A percentile compares a stretch with the other conserved stretches of the same genome.
These are phyloP conservation scores for Mycena kentingensis DNA, from an alignment of 768 basidiomycete genomes.

Conservation along the genomic window DNA sequence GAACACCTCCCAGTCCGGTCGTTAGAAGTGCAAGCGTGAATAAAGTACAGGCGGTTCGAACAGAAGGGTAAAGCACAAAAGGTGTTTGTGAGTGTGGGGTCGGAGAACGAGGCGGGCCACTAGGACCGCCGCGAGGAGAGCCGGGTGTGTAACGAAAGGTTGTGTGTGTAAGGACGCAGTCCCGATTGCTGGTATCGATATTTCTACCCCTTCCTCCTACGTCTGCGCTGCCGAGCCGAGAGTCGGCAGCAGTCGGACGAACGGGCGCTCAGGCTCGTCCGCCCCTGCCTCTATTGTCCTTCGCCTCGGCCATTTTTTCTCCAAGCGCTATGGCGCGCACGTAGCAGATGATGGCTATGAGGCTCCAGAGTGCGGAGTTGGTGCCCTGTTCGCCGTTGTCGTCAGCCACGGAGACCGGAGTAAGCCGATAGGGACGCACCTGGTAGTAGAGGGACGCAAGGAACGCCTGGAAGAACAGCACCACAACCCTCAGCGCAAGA, in stretches of 20 bases:
- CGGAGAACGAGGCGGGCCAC: neutral
- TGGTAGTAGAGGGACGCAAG: constrained; percentile 75
- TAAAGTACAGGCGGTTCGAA: neutral
- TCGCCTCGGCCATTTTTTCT: constrained; percentile 69
- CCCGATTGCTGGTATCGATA: constrained; percentile 22
- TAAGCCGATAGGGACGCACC: constrained; percentile 41
- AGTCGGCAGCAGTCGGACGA: constrained; percentile 17
- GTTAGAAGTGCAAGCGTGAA: neutral
- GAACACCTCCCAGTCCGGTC: too few species aligned
- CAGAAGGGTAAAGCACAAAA: neutral
- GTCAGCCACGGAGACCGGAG: constrained; percentile 1
- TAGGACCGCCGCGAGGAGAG: constrained; percentile 1
- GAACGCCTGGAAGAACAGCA: constrained; percentile 65
- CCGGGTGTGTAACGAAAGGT: constrained; percentile 20
- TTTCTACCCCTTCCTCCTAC: constrained; percentile 19
- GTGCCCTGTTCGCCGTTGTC: constrained; percentile 58
- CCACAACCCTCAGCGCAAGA: constrained; percentile 58
- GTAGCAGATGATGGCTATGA: constrained; percentile 72
- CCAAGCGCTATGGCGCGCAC: constrained; percentile 62
- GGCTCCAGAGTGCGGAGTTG: constrained; percentile 78
- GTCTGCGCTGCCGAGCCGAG: constrained; percentile 6
- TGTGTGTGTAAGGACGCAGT: constrained; percentile 33
- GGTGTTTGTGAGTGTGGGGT: neutral
- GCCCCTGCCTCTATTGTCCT: constrained; percentile 59
- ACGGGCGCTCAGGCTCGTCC: constrained; percentile 51